phyloP scores from a whole-genome alignment of 2,329 filamentous ascomycete genomes.

The Fonsecaea erecta region DNA sequence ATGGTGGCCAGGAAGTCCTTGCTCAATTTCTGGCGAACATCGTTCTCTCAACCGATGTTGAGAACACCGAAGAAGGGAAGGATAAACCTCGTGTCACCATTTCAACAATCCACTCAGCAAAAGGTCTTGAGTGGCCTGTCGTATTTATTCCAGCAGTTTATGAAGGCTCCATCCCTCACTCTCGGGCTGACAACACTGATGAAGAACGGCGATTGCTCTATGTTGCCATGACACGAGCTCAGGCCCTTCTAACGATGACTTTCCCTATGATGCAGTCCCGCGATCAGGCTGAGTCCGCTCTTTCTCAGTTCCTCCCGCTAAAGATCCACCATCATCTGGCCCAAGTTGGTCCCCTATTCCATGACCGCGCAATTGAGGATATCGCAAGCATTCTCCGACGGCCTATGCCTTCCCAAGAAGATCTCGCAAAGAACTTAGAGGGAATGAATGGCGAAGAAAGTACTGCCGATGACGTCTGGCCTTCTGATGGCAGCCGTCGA shows the following conservation, averaged over 20 bases:
- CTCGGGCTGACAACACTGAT: conserved; percentile 78
- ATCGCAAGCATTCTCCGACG: conserved; percentile 74
- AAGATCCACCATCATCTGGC: conserved; percentile 58
- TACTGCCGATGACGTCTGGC: conserved; percentile 70
- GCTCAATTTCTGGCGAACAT: conserved; percentile 88
- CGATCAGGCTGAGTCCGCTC: conserved; percentile 61
- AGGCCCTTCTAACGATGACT: conserved; percentile 84
- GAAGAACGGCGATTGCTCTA: conserved; percentile 90
- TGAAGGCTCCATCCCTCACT: conserved; percentile 87
- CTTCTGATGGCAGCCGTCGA: conserved; percentile 63
- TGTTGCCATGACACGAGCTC: conserved; percentile 94
- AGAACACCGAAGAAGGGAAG: conserved; percentile 63
- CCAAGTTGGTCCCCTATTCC: conserved; percentile 71
- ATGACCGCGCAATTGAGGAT: conserved; percentile 64
- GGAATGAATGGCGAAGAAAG: conserved; percentile 51
- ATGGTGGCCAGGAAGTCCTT: conserved; percentile 65
- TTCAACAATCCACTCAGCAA: conserved; percentile 94
- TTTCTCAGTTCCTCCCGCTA: conserved; percentile 74
- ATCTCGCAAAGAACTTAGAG: conserved; percentile 56
- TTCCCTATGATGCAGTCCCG: conserved; percentile 72
- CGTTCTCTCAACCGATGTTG: conserved; percentile 78
- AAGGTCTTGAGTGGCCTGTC: conserved; percentile 94
- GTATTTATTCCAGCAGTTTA: conserved; percentile 92
- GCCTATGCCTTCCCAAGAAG: conserved; percentile 60
- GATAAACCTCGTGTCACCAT: conserved; percentile 72